Evolutionary conservation across 306 rosid genomes (phyloP).

Genomic region (Nissolia schottii): DNA sequence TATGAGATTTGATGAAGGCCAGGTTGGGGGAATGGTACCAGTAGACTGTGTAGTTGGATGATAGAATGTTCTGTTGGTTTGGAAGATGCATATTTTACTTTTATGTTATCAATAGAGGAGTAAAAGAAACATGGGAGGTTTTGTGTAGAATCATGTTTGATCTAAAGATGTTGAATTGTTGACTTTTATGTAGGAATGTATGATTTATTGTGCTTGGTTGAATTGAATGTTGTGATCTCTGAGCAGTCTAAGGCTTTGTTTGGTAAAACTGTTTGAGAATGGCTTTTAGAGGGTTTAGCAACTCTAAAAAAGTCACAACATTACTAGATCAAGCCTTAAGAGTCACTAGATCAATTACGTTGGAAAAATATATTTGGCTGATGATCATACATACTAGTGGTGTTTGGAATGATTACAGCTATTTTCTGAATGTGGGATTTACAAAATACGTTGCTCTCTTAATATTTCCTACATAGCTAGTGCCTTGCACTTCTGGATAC

Average conservation of each 20-base stretch:
- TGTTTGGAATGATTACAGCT: neutral
- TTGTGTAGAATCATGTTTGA: constrained; percentile 1
- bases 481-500: too few relatives aligned
- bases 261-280: too few relatives aligned
- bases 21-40: neutral
- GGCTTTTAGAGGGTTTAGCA: too few relatives aligned
- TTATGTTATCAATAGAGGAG: neutral
- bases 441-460: neutral
- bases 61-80: neutral
- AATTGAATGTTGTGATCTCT: neutral
- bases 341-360: neutral
- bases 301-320: too few relatives aligned
- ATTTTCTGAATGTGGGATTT: neutral
- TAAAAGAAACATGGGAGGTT: neutral
- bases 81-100: neutral
- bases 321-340: too few relatives aligned
- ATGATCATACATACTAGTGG: neutral
- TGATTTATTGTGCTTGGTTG: constrained; percentile 1
- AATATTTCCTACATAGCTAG: neutral
- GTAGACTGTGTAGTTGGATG: constrained; percentile 2
- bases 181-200: neutral
- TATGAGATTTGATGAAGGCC: neutral
- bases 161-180: neutral
- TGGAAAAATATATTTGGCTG: neutral
- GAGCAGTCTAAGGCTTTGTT: neutral